Base-by-base conservation (phyloP, 225 moss, liverwort and hornwort genomes). In the Bryoerythrophyllum caledonicum region DNA sequence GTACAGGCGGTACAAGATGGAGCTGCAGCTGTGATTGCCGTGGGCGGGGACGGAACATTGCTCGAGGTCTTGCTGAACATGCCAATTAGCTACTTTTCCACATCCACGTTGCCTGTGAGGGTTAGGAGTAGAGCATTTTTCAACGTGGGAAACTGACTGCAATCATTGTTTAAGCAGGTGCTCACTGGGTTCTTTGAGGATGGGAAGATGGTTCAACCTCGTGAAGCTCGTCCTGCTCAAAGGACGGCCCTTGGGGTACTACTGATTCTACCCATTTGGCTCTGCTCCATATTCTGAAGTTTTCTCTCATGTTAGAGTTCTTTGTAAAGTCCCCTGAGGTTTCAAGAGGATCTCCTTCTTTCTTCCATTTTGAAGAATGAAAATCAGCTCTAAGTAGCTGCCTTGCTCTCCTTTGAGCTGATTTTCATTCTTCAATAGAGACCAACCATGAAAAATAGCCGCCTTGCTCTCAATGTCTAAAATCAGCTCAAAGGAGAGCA, bases 11-110 rank as follows among this genome's bases (percentile, higher is more conserved):
- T 86, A 64, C 85, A 64, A 55, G 87, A 86, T 68, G 93, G 92
- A 78, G 93, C 93, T 77, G 85, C 88, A 20, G 92, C 91, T 60
- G 92, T 95, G 58, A 63, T 96, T 59, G 92, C 93, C 38, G 92
- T 89, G 7, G 93, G 88, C 69, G 96, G 93, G 60, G 90, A 93
- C 70, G 88, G 89, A 71, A 94, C 90, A 38, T 76, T 96, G 26
- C 81, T 90, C 72, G 94, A 94, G 88, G 88, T 88, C 63, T 73
- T 78, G 20, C 37, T 63, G 49, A 74, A 35, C 30, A 55, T 21
- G 21, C 32, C 21, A 51, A 44, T 54, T 27, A 30, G 15, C 43
- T 60, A 5, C 16, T 59, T n/a, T 23, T 43, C 4, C 52, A 53
- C 19, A 10, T 26, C 17, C 15, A 60, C 70, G 0, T 21, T n/a